phyloP scores from a whole-genome alignment of 2,329 filamentous ascomycete species.

The Claviceps lovelessii region DNA sequence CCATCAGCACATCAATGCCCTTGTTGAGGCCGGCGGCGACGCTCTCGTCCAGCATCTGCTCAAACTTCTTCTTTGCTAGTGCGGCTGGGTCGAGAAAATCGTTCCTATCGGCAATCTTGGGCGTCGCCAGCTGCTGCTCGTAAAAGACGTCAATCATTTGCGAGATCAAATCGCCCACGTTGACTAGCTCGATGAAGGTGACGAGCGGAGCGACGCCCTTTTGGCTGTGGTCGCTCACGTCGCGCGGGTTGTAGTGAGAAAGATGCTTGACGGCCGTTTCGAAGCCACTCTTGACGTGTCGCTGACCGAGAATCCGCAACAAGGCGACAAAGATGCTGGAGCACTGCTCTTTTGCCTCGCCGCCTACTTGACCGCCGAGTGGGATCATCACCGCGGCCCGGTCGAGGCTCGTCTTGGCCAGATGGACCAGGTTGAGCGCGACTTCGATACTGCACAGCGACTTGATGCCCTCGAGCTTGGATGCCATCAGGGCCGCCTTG shows the following conservation, averaged over 20 bases:
- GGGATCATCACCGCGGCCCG: slow-evolving; percentile 70
- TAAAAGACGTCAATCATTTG: slow-evolving; percentile 99
- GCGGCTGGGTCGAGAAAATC: slow-evolving; percentile 88
- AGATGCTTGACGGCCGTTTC: slow-evolving; percentile 85
- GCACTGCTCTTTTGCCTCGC: slow-evolving; percentile 77
- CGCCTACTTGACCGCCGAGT: slow-evolving; percentile 65
- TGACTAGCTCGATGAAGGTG: slow-evolving; percentile 92
- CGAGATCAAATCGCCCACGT: slow-evolving; percentile 92
- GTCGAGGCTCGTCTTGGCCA: slow-evolving; percentile 76
- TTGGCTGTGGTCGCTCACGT: slow-evolving; percentile 56
- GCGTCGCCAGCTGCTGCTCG: slow-evolving; percentile 76
- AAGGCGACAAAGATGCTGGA: slow-evolving; percentile 75
- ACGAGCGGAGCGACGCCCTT: slow-evolving; percentile 77
- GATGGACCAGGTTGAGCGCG: slow-evolving; percentile 75
- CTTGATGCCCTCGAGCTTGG: slow-evolving; percentile 83
- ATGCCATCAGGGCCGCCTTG: slow-evolving; percentile 96
- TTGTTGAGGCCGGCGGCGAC: slow-evolving; percentile 93
- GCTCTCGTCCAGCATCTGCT: slow-evolving; percentile 95
- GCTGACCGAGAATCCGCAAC: slow-evolving; percentile 68
- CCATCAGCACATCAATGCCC: slow-evolving; percentile 95
- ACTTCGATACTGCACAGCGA: slow-evolving; percentile 94
- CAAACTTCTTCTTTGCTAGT: slow-evolving; percentile 94
- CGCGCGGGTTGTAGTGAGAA: slow-evolving; percentile 77
- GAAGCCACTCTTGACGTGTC: slow-evolving; percentile 86
- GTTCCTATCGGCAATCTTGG: slow-evolving; percentile 75